A percentile compares a stretch with the other conserved stretches of the same genome.
Evolutionary conservation across 352 stramenopile genomes (phyloP).

Genomic region (Blastocystis sp.): DNA sequence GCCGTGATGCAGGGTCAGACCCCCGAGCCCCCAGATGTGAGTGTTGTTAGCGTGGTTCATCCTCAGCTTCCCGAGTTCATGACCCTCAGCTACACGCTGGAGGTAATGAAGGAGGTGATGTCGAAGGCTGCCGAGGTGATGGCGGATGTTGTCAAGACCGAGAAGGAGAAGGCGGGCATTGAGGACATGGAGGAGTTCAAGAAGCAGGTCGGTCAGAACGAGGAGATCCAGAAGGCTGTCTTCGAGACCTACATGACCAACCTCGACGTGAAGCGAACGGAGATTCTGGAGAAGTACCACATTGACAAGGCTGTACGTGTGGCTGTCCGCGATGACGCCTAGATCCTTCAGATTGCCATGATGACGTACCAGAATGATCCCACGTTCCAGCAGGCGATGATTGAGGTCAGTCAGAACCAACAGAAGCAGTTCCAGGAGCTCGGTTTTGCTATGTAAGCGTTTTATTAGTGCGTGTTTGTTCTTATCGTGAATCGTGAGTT

Average conservation of each 20-base stretch:
- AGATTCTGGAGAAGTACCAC: constrained; percentile 41
- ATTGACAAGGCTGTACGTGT: constrained; percentile 30
- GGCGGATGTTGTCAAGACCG: background rate
- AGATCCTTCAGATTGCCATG: constrained; percentile 55
- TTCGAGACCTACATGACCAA: constrained; percentile 36
- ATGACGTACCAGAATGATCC: constrained; percentile 55
- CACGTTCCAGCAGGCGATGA: constrained; percentile 41
- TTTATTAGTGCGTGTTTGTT: constrained; percentile 20
- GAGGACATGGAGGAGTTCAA: background rate
- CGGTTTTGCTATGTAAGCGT: constrained; percentile 47
- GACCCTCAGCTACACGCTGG: background rate
- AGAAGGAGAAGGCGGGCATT: constrained; percentile 30
- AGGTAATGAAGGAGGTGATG: constrained; percentile 29
- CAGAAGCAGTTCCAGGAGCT: constrained; percentile 19
- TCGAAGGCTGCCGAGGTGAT: background rate
- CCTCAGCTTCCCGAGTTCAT: constrained; percentile 44
- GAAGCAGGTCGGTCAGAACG: background rate
- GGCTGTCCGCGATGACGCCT: background rate
- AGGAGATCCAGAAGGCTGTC: constrained; percentile 39
- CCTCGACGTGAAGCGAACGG: constrained; percentile 24
- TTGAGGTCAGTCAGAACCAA: constrained; percentile 40
- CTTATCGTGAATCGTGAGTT: too few species aligned
- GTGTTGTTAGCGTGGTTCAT: background rate
- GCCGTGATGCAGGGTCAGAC: constrained; percentile 23
- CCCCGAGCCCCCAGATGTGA: constrained; percentile 39